Conservation (phyloP, 805 yeast genomes). For the Starmera pachycereana region DNA sequence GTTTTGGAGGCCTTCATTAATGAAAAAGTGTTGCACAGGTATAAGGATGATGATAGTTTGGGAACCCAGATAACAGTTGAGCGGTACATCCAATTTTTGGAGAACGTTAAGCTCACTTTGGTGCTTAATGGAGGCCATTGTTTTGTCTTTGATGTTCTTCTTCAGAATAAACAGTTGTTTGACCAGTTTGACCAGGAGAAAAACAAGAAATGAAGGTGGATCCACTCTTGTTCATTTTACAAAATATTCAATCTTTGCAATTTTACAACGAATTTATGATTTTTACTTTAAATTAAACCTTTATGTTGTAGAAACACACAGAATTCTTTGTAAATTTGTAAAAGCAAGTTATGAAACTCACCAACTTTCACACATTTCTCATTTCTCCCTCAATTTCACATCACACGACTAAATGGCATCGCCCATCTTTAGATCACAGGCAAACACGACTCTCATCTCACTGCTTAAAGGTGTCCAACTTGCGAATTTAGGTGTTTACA, state of each 20-base stretch:
- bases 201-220: no score
- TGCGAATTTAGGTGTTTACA: conserved; percentile 10
- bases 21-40: conserved; percentile 17
- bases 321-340: background rate
- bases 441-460: conserved; percentile 4
- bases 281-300: background rate
- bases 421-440: background rate
- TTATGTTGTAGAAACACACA: background rate
- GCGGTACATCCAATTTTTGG: conserved; percentile 26
- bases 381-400: background rate
- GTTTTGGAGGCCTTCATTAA: conserved; percentile 29
- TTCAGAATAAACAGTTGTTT: conserved; percentile 38
- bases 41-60: conserved; percentile 8
- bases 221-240: no score
- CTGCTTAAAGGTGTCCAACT: conserved; percentile 9
- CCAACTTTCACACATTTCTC: background rate
- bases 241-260: no score
- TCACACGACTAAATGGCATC: background rate
- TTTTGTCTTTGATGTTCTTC: conserved; percentile 44
- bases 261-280: background rate
- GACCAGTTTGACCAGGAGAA: conserved; percentile 22
- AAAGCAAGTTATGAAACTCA: background rate
- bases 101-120: conserved; percentile 32
- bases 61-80: conserved; percentile 15
- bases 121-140: conserved; percentile 49